phyloP scores from a whole-genome alignment of 192 early-diverging fungal genomes.

The Radiomyces spectabilis region DNA sequence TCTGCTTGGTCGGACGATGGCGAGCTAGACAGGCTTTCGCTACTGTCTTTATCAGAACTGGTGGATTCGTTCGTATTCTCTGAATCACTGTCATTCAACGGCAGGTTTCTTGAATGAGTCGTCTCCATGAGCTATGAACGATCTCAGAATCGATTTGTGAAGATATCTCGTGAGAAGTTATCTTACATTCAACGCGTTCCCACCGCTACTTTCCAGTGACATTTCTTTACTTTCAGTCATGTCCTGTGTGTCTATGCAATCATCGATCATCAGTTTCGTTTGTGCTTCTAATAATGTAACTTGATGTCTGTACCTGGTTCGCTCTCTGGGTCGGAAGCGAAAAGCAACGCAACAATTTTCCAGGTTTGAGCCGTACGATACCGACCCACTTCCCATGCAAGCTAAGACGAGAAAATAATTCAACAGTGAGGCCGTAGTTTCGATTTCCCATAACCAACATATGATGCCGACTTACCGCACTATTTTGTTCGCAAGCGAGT shows the following conservation, averaged over 20 bases:
- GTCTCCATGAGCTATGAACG: too few species aligned
- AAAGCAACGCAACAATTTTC: constrained; percentile 63
- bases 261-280: too few species aligned
- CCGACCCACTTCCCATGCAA: constrained; percentile 52
- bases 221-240: too few species aligned
- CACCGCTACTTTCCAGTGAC: too few species aligned
- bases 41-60: constrained; percentile 14
- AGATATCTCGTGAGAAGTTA: too few species aligned
- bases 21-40: not conserved
- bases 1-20: constrained; percentile 4
- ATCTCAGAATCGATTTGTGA: too few species aligned
- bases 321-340: constrained; percentile 18
- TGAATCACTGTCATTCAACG: constrained; percentile 1
- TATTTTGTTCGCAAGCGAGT: constrained; percentile 52
- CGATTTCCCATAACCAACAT: not conserved
- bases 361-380: constrained; percentile 67
- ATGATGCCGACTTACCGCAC: constrained; percentile 32
- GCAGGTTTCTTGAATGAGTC: too few species aligned
- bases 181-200: too few species aligned
- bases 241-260: too few species aligned
- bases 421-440: constrained; percentile 1
- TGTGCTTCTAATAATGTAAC: too few species aligned
- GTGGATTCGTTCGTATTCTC: not conserved
- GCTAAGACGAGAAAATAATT: constrained; percentile 21
- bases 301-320: not conserved